Evolutionary conservation across 2,329 filamentous ascomycete genomes (phyloP).

Genomic region (Exophiala spinifera): DNA sequence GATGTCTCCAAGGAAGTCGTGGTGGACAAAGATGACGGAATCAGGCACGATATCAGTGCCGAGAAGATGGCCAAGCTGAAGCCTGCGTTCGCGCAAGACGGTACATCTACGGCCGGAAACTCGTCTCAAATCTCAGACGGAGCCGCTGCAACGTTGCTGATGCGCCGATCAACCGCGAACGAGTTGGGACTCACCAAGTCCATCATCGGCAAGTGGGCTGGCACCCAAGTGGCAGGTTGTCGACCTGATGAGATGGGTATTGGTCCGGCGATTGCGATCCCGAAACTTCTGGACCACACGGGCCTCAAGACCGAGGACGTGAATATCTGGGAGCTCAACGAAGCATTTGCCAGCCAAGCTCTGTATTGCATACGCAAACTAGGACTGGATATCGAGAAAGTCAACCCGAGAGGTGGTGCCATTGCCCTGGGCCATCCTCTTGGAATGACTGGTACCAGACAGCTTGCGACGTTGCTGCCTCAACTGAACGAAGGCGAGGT

Average conservation of each 20-base stretch:
- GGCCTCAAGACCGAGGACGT: slow-evolving; percentile 68
- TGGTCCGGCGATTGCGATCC: slow-evolving; percentile 81
- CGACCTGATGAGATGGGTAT: slow-evolving; percentile 91
- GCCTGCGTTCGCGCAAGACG: slow-evolving; percentile 75
- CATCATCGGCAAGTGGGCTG: slow-evolving; percentile 82
- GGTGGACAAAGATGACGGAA: slow-evolving; percentile 77
- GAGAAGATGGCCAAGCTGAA: slow-evolving; percentile 77
- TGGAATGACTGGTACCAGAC: slow-evolving; percentile 80
- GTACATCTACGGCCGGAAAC: slow-evolving; percentile 82
- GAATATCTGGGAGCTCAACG: slow-evolving; percentile 89
- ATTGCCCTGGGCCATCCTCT: slow-evolving; percentile 93
- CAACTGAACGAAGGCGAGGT: slow-evolving; percentile 68
- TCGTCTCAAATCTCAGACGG: slow-evolving; percentile 82
- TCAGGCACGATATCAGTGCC: slow-evolving; percentile 63
- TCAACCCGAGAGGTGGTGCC: slow-evolving; percentile 90
- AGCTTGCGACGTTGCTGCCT: slow-evolving; percentile 71
- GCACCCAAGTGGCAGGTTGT: slow-evolving; percentile 72
- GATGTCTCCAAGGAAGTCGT: slow-evolving; percentile 61
- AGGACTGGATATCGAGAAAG: slow-evolving; percentile 58
- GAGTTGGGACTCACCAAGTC: slow-evolving; percentile 64
- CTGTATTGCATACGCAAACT: slow-evolving; percentile 67
- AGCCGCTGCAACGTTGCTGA: slow-evolving; percentile 77
- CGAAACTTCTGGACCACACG: slow-evolving; percentile 68
- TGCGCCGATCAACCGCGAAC: slow-evolving; percentile 76
- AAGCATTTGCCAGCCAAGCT: slow-evolving; percentile 66